Evolutionary conservation across 768 basidiomycete species (phyloP).

Genomic region (Mycena venus): DNA sequence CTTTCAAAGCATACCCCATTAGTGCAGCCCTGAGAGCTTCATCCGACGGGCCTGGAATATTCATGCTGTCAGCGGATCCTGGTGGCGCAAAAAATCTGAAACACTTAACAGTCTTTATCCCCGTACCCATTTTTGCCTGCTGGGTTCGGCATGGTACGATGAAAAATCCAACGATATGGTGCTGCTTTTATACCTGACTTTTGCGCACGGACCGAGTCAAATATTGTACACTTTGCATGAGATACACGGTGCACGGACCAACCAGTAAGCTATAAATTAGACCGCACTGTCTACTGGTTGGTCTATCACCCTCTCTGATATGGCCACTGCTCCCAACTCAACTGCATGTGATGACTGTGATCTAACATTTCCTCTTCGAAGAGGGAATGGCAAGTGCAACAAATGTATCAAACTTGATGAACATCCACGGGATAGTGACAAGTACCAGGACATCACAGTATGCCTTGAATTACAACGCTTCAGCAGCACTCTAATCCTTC

Average conservation of each 20-base stretch:
- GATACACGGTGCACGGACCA: too few species aligned
- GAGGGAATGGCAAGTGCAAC: neutral
- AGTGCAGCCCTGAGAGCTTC: neutral
- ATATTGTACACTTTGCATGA: neutral
- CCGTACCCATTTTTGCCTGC: neutral
- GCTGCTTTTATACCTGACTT: neutral
- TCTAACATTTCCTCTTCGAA: neutral
- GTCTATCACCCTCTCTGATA: neutral
- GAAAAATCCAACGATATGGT: neutral
- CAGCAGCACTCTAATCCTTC: neutral
- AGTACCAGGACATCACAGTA: neutral
- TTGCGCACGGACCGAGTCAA: neutral
- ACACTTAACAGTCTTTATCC: neutral
- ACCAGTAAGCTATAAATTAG: constrained; percentile 1
- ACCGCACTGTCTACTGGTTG: neutral
- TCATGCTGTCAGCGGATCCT: neutral
- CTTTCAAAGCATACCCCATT: neutral
- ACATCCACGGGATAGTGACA: neutral
- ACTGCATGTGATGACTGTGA: neutral
- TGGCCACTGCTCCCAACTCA: too few species aligned
- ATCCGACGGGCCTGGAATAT: neutral
- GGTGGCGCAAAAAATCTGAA: neutral
- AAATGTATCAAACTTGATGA: constrained; percentile 1
- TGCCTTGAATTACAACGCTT: neutral
- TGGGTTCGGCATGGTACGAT: neutral